phyloP scores from a whole-genome alignment of 768 basidiomycete species.

The Mycena galopus region DNA sequence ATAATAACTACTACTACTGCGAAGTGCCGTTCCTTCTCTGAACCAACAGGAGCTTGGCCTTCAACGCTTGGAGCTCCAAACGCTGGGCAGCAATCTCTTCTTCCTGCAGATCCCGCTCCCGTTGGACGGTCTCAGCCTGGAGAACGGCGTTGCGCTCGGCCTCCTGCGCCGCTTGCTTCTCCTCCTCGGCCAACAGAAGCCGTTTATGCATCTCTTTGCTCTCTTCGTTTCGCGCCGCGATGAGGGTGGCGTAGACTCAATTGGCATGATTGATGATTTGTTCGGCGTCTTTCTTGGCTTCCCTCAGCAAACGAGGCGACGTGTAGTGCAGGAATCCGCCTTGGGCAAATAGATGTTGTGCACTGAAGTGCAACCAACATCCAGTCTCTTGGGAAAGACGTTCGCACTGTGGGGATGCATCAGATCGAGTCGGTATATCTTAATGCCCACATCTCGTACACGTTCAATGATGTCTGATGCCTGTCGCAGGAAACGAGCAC shows the following conservation, averaged over 20 bases:
- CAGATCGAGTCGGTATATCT: neutral
- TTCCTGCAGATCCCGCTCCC: neutral
- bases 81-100: neutral
- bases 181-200: neutral
- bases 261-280: neutral
- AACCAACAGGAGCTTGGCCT: neutral
- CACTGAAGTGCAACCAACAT: conserved; percentile 9
- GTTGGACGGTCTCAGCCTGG: neutral
- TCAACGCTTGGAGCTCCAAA: neutral
- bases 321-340: conserved; percentile 2
- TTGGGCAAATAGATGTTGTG: neutral
- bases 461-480: conserved; percentile 3
- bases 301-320: neutral
- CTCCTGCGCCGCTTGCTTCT: neutral
- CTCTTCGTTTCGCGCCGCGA: neutral
- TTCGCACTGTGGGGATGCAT: neutral
- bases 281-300: neutral
- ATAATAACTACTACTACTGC: neutral
- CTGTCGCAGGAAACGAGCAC: neutral
- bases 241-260: neutral
- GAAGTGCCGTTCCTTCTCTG: neutral
- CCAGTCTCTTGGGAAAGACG: neutral
- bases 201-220: conserved; percentile 5
- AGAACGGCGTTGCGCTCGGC: neutral
- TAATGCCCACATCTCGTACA: neutral